Base-by-base conservation (phyloP, 2,329 filamentous ascomycete species). In the Amylocarpus encephaloides region DNA sequence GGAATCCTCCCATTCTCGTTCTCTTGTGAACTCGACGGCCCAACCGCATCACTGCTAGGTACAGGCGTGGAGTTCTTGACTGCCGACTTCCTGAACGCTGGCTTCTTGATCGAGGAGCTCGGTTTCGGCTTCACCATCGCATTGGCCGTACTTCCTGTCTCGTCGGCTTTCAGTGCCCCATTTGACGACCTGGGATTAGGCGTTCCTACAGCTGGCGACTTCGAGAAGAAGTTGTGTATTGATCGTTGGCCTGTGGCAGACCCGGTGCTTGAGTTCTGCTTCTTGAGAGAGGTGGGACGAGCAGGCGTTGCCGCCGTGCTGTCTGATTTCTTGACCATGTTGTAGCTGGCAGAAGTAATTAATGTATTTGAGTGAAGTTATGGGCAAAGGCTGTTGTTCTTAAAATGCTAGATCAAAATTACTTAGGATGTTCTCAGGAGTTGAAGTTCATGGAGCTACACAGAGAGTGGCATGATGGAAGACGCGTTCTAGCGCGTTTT, bases 201-300 rank as follows among this genome's bases (percentile, higher is more conserved):
- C 12, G 74, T 73, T 26, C 15, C 73, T 73, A 12, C 74, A 69
- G 64, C 57, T 46, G 70, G 57, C 53, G 75, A 70, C 66, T 77
- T 89, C 58, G 84, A 77, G 63, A 92, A 92, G 75, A 93, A 93
- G 39, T 86, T 85, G 33, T 89, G 73, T 52, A 93, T 89, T 47
- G 84, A 87, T 66, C 75, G 77, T 64, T 88, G 83, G 62, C 79
- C 82, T 63, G 82, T 82, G 54, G 67, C 67, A 5, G 71, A 53
- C 29, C 51, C 56, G 30, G 56, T 44, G 45, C 62, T 65, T n/a
- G 64, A 65, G 50, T 45, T 54, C 44, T 64, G 58, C 49, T 63
- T 67, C 52, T 66, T 64, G 19, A 62, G 44, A 6, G 59, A 54
- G 6, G 63, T 53, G 18, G 57, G 49, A 34, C 55, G 57, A 29